Percentiles rank a stretch among this genome's conserved stretches.
Evolutionary conservation across 768 basidiomycete genomes (phyloP).

Genomic region (Nidularia sp.): DNA sequence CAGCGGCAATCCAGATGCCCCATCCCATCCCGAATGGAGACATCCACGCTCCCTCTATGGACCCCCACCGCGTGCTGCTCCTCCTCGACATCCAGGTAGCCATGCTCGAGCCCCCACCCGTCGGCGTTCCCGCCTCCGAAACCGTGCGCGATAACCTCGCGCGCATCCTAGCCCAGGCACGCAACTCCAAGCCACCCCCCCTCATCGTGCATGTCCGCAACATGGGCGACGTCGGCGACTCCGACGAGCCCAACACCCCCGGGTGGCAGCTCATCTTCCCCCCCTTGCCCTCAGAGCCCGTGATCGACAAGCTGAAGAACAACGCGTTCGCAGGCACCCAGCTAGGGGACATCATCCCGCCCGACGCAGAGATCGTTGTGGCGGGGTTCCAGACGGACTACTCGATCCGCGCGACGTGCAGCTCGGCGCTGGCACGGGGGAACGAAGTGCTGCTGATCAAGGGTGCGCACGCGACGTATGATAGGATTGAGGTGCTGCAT

Average conservation of each 20-base stretch:
- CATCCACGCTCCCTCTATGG: no score
- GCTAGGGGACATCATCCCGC: conserved; percentile 44
- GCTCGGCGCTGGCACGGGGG: conserved; percentile 55
- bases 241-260: conserved; percentile 49
- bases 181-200: conserved; percentile 41
- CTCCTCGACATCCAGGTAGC: conserved; percentile 54
- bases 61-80: conserved; percentile 45
- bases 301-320: conserved; percentile 67
- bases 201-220: conserved; percentile 69
- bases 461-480: conserved; percentile 66
- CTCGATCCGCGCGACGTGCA: conserved; percentile 56
- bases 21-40: no score
- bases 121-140: conserved; percentile 45
- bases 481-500: conserved; percentile 59
- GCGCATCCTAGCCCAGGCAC: conserved; percentile 44
- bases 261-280: conserved; percentile 63
- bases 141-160: conserved; percentile 43
- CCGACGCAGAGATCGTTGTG: conserved; percentile 59
- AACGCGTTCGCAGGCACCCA: conserved; percentile 64
- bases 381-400: conserved; percentile 70
- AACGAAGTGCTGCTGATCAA: conserved; percentile 62
- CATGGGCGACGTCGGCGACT: conserved; percentile 54
- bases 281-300: conserved; percentile 44
- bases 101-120: conserved; percentile 42
- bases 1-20: no score